Conservation (phyloP, 73 alveolate species). For the Paramecium sexaurelia region DNA sequence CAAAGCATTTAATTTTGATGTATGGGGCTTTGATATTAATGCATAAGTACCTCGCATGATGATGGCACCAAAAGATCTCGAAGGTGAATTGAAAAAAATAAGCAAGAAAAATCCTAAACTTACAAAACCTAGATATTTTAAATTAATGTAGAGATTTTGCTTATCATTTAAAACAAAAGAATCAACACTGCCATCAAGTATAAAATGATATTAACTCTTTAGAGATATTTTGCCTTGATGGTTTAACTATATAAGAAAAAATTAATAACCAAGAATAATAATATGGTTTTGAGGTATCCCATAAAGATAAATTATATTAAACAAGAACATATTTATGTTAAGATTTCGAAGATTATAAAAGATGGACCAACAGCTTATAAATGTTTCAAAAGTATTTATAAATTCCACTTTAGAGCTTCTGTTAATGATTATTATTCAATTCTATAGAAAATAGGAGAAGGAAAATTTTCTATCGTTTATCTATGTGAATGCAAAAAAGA, state of each 20-base stretch:
- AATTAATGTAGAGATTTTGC: constrained; percentile 21
- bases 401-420: background rate
- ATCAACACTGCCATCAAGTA: constrained; percentile 4
- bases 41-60: background rate
- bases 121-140: background rate
- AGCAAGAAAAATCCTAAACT: constrained; percentile 6
- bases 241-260: background rate
- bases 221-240: constrained; percentile 47
- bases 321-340: constrained; percentile 8
- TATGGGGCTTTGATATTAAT: background rate
- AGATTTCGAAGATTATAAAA: constrained; percentile 20
- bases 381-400: constrained; percentile 31
- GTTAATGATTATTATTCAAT: constrained; percentile 46
- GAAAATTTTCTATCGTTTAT: constrained; percentile 69
- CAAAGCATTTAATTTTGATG: constrained; percentile 49
- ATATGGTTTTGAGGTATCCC: constrained; percentile 56
- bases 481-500: constrained; percentile 36
- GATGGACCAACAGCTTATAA: constrained; percentile 51
- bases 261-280: background rate
- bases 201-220: background rate
- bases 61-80: background rate
- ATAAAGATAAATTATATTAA: constrained; percentile 34
- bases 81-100: constrained; percentile 5
- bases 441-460: constrained; percentile 52
- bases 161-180: constrained; percentile 1